These are phyloP conservation scores for Neonectria magnoliae DNA, from an alignment of 2,329 filamentous ascomycete species.

Conservation along the genomic window DNA sequence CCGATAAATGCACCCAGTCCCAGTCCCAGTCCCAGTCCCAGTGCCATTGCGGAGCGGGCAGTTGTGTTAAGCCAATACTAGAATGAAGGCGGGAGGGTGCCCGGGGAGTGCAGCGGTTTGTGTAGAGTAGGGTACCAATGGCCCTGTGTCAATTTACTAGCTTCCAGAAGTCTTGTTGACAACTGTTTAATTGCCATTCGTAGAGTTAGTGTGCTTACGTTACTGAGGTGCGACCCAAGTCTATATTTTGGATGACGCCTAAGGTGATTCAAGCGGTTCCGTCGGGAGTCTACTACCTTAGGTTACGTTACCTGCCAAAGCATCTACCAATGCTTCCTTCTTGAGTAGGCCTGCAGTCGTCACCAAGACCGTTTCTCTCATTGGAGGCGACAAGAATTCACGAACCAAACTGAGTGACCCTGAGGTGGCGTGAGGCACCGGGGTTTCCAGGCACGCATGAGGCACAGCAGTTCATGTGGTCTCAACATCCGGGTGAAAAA, in stretches of 20 bases:
- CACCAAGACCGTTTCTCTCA: neutral
- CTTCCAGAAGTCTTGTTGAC: constrained; percentile 44
- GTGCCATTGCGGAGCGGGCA: constrained; percentile 22
- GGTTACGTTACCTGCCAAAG: constrained; percentile 1
- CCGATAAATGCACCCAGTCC: constrained; percentile 48
- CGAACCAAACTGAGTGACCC: neutral
- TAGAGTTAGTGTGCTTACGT: neutral
- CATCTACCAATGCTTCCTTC: neutral
- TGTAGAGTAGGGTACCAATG: constrained; percentile 56
- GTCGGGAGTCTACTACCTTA: neutral
- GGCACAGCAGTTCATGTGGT: constrained; percentile 10
- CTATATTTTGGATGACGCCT: neutral
- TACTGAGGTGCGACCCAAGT: neutral
- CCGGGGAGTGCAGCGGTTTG: constrained; percentile 40
- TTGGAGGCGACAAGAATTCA: neutral
- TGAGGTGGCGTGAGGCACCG: constrained; percentile 17
- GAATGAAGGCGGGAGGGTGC: constrained; percentile 33
- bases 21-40: constrained; percentile 12
- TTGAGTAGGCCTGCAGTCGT: neutral
- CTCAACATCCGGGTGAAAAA: neutral
- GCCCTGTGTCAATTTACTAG: constrained; percentile 50
- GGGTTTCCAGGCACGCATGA: constrained; percentile 7
- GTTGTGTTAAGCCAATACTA: constrained; percentile 42
- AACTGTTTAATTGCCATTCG: constrained; percentile 8
- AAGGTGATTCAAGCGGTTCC: neutral